Conservation (phyloP, 148 eudicot genomes). For the Cornus suecica region DNA sequence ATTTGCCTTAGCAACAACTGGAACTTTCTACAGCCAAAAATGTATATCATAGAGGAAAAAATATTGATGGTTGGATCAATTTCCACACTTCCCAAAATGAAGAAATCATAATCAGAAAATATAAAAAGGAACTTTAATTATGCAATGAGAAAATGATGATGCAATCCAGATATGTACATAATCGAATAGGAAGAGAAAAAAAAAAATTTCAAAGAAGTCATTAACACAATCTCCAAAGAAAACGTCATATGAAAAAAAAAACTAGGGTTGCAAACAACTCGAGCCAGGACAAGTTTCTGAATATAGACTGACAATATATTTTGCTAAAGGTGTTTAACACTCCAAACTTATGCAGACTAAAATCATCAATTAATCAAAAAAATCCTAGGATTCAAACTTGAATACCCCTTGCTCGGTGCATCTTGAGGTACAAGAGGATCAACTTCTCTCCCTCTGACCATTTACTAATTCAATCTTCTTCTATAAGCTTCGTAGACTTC, state of each 20-base stretch:
- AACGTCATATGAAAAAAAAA: not conserved
- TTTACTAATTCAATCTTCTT: no score
- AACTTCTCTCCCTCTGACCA: no score
- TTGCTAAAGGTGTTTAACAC: not conserved
- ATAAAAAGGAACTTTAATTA: not conserved
- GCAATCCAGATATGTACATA: not conserved
- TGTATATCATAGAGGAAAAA: no score
- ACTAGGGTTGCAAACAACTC: not conserved
- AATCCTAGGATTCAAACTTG: not conserved
- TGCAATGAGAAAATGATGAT: not conserved
- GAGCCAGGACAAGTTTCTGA: not conserved
- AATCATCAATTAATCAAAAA: not conserved
- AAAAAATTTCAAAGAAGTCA: no score
- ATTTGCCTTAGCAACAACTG: not conserved
- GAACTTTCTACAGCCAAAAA: not conserved
- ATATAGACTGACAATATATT: not conserved
- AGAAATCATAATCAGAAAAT: not conserved
- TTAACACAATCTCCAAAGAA: not conserved
- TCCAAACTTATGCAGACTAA: not conserved
- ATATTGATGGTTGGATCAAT: not conserved
- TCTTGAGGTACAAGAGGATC: no score
- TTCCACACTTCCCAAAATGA: not conserved
- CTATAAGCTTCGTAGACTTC: no score
- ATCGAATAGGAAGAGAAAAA: no score
- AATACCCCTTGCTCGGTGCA: not conserved